Evolutionary conservation across 805 yeast genomes (phyloP), one percentile per base, ranked within the genome.

Genomic region (Yarrowia yakushimensis): DNA sequence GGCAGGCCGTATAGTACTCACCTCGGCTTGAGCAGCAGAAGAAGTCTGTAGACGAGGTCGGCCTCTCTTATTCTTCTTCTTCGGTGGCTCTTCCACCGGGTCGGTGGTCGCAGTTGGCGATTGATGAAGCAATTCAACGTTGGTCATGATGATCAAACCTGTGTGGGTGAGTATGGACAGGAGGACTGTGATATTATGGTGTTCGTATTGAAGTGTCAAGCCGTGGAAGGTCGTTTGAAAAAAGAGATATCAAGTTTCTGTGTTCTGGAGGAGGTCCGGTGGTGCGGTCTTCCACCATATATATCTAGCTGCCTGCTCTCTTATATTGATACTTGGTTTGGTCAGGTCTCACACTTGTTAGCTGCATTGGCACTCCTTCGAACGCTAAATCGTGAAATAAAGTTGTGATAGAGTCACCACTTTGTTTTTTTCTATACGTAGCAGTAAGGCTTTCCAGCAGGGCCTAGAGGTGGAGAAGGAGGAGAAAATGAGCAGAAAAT

Each of bases 31-130:
- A 6, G 64, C 57, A 4, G 41, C 50, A 20, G 46, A 33, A 28
- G 66, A 46, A 20, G 61, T 41, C 18, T 43, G 31, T 8, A 65
- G 63, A 27, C 67, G 48, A 27, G 67, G 67, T 25, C 67, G 31
- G 9, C 67, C 67, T 31, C 66, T 15, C 31, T 61, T 64, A 43
- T 63, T 43, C 37, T 64, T 64, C 39, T 61, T 60, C 48, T 61
- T 61, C 39, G 55, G 55, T 1, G 55, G 55, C 30, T 48, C 55
- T 25, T 48, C 55, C 15, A 33, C 55, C 30, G 55, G n/a, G 30
- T 15, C 8, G 36, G 52, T 25, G 9, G 15, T 22, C 28, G 28
- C 55, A 31, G 22, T 33, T 7, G 37, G 39, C 28, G 55, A 23
- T 10, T 31, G 39, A 15, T 31, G 54, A 20, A 28, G 7, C 20